Evolutionary conservation across 371 early-diverging fungal genomes (phyloP), one percentile per base, ranked within the genome.

Genomic region (Dichotomocladium elegans): DNA sequence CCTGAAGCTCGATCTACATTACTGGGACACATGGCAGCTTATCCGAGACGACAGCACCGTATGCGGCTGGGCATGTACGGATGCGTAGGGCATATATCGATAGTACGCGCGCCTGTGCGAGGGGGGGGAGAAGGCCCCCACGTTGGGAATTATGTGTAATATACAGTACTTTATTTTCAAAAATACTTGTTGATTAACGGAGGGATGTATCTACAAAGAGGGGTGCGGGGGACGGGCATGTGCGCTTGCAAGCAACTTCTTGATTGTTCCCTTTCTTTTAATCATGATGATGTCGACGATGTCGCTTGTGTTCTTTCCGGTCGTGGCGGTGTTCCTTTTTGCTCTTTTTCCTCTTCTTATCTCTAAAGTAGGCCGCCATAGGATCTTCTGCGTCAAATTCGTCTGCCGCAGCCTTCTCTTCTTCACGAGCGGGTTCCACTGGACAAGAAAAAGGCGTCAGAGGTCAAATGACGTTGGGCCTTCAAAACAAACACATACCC

Each of bases 11-110:
- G 89, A 88, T 71, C 65, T 81, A 17, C 86, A 86, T 61, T 89
- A 86, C 55, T 89, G 89, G 89, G 79, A 79, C 3, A 73, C 86
- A 0, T 86, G 85, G 73, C 78, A 85, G 59, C 64, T 90, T 34
- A 47, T 82, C 14, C 71, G 63, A 9, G 81, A 84, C 35, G 73
- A 74, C 0, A 60, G 58, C 9, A 49, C 72, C 27, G 62, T 76
- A n/a, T 74, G 78, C 52, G 86, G 87, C 15, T 89, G 89, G 89
- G 55, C 51, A n/a, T 72, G 73, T 27, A 33, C 60, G 48, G 53
- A 58, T 10, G 70, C 70, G 41, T 73, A 65, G 52, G 62, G 5
- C 25, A n/a, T 19, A 6, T 43, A 14, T 17, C 14, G 44, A 48
- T 50, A n/a, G n/a, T n/a, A n/a, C n/a, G n/a, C n/a, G n/a, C n/a